Conservation (phyloP, 2,329 filamentous ascomycete species). For the Graphiopsis chlorocephala region DNA sequence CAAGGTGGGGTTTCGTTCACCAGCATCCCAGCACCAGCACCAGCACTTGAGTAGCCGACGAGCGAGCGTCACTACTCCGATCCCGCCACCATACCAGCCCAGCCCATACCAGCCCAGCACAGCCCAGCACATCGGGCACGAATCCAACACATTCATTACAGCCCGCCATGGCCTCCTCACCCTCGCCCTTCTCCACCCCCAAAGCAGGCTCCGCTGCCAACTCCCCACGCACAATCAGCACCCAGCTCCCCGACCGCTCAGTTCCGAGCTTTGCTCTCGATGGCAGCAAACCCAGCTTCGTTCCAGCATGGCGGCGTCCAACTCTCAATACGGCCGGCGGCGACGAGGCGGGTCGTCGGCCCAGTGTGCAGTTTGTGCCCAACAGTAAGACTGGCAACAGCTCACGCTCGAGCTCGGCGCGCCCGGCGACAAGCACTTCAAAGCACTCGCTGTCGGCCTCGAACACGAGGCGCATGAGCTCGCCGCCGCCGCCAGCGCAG, state of each 20-base stretch:
- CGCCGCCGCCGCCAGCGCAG: conserved; percentile 41
- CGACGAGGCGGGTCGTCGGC: conserved; percentile 27
- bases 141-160: not conserved
- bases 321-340: conserved; percentile 27
- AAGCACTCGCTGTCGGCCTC: conserved; percentile 7
- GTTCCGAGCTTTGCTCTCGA: conserved; percentile 26
- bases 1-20: not conserved
- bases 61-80: not conserved
- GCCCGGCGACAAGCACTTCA: conserved; percentile 21
- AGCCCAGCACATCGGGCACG: not conserved
- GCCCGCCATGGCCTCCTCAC: conserved; percentile 20
- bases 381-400: conserved; percentile 25
- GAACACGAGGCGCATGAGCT: conserved; percentile 26
- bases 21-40: not conserved
- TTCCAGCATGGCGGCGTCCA: conserved; percentile 34
- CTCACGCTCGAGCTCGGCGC: conserved; percentile 31
- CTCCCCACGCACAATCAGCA: conserved; percentile 19
- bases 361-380: conserved; percentile 38
- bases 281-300: conserved; percentile 22
- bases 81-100: not conserved
- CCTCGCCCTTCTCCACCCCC: conserved; percentile 22
- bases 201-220: conserved; percentile 10
- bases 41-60: not conserved
- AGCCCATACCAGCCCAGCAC: not conserved
- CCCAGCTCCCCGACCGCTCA: conserved; percentile 27